Conservation (phyloP, 1,284 basidiomycete species). For the Malassezia furfur region DNA sequence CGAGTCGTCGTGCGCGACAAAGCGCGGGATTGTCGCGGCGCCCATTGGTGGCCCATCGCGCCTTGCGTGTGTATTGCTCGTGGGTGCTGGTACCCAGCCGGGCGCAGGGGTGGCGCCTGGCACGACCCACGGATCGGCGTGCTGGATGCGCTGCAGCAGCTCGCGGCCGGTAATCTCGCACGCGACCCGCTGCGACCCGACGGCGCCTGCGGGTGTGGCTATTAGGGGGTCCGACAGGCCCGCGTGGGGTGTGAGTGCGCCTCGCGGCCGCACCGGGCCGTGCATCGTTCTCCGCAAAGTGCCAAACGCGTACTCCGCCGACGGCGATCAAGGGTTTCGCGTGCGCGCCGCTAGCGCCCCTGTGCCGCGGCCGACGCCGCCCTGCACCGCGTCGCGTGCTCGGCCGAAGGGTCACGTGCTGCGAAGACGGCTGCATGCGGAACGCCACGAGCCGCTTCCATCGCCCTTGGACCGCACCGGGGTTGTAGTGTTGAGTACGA, state of each 20-base stretch:
- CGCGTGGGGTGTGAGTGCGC: not conserved
- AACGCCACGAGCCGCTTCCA: constrained; percentile 2
- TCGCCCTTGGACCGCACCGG: not conserved
- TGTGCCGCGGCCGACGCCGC: not conserved
- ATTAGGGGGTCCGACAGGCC: too few relatives aligned
- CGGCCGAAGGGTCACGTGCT: constrained; percentile 2
- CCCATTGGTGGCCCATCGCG: not conserved
- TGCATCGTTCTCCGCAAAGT: not conserved
- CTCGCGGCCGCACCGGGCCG: not conserved
- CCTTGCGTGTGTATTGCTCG: not conserved
- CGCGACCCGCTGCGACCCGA: not conserved
- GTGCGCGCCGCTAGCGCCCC: not conserved
- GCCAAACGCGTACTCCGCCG: too few relatives aligned
- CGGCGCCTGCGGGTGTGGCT: not conserved
- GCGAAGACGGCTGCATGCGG: not conserved
- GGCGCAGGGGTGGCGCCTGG: not conserved
- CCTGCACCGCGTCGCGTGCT: not conserved
- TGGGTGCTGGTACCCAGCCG: not conserved
- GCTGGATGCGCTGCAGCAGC: not conserved
- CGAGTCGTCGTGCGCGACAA: not conserved
- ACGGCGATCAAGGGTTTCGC: too few relatives aligned
- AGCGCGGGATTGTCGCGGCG: not conserved
- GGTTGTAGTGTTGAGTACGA: not conserved
- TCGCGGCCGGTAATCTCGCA: not conserved
- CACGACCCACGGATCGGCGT: not conserved